Evolutionary conservation across 441 rosid genomes (phyloP).

Genomic region (Erodium texanum): DNA sequence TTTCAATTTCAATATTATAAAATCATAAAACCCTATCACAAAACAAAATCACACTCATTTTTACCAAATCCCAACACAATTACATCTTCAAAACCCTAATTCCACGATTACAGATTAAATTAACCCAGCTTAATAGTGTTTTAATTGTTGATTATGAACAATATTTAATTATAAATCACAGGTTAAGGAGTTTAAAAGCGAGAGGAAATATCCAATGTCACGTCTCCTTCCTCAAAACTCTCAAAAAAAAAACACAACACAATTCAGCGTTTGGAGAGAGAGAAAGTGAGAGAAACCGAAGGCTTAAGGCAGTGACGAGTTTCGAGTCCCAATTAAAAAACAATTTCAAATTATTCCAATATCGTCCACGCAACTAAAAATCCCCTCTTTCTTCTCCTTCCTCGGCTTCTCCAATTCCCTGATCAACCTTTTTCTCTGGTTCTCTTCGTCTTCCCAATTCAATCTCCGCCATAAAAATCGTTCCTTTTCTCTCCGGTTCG

Average conservation of each 20-base stretch:
- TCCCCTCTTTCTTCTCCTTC: constrained; percentile 10
- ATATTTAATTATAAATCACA: neutral
- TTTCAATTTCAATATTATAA: too few relatives aligned
- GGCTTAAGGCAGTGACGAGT: constrained; percentile 5
- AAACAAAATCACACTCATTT: too few relatives aligned
- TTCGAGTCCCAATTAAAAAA: neutral
- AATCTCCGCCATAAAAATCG: neutral
- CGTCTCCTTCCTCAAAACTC: constrained; percentile 13
- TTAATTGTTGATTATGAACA: neutral
- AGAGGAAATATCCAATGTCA: constrained; percentile 15
- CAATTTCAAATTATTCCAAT: constrained; percentile 18
- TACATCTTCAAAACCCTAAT: too few relatives aligned
- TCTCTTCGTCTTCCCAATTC: neutral
- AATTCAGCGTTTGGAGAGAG: neutral
- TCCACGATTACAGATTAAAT: too few relatives aligned
- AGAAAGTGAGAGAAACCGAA: neutral
- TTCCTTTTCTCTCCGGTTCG: too few relatives aligned
- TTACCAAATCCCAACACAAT: too few relatives aligned
- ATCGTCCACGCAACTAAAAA: constrained; percentile 40
- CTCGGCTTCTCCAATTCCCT: constrained; percentile 6
- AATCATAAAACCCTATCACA: too few relatives aligned
- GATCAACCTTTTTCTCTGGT: neutral
- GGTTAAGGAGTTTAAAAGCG: neutral
- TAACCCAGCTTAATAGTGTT: too few relatives aligned
- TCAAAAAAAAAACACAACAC: neutral